These are phyloP conservation scores for Rhododendron kiyosumense DNA, from an alignment of 148 eudicot species.

Conservation along the genomic window DNA sequence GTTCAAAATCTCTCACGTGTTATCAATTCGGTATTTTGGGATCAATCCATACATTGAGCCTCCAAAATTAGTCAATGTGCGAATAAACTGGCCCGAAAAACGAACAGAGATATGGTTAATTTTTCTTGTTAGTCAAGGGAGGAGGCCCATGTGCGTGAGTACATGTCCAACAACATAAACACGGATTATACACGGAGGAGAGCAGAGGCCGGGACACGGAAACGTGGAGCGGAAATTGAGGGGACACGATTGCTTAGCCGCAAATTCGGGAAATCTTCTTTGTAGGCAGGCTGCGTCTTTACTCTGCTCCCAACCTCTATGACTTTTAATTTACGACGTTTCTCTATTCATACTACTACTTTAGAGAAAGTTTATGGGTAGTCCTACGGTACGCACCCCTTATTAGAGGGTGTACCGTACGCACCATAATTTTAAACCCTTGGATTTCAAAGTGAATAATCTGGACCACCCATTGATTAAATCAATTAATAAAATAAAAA, in stretches of 20 bases:
- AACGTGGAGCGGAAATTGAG: not conserved
- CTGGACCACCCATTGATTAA: too few relatives aligned
- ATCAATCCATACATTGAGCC: not conserved
- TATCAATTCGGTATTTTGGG: too few relatives aligned
- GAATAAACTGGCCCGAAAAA: not conserved
- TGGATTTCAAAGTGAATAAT: too few relatives aligned
- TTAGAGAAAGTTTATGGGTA: not conserved
- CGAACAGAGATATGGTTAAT: not conserved
- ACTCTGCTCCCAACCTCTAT: not conserved
- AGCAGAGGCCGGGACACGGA: not conserved
- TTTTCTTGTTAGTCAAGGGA: not conserved
- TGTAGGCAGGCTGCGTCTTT: not conserved
- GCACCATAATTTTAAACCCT: too few relatives aligned
- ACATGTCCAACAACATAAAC: not conserved
- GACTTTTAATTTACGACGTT: not conserved
- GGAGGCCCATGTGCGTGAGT: not conserved
- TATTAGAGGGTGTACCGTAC: too few relatives aligned
- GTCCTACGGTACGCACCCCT: too few relatives aligned
- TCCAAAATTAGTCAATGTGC: not conserved
- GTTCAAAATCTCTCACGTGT: not conserved
- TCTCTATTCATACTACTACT: not conserved
- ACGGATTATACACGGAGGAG: not conserved
- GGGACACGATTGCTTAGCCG: not conserved
- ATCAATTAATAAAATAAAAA: too few relatives aligned
- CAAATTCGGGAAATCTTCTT: not conserved